These are phyloP conservation scores for Saccharomyces hybrid DNA, from an alignment of 1,139 yeast genomes.

Conservation along the genomic window DNA sequence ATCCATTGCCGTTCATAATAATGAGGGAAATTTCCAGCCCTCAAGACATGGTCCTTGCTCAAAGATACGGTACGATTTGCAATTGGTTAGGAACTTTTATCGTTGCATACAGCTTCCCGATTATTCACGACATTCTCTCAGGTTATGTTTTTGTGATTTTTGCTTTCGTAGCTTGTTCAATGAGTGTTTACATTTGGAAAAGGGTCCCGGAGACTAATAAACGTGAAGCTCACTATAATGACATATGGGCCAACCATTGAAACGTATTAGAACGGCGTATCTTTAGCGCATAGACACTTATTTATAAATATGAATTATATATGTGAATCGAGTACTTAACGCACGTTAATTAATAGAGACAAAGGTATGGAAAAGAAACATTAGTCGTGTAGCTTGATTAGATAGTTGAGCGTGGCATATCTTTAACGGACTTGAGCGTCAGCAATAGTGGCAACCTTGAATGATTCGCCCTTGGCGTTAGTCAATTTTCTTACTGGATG, in stretches of 20 bases:
- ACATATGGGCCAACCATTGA: conserved; percentile 19
- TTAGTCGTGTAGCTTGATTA: no score
- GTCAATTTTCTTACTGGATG: conserved; percentile 71
- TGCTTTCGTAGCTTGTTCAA: conserved; percentile 45
- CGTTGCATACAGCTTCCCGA: conserved; percentile 75
- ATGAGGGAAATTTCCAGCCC: conserved; percentile 81
- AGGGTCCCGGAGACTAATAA: conserved; percentile 72
- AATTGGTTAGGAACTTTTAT: conserved; percentile 86
- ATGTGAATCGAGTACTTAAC: background rate
- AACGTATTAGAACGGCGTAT: background rate
- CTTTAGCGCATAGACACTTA: background rate
- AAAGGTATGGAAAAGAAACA: no score
- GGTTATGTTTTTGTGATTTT: conserved; percentile 73
- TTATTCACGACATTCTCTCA: conserved; percentile 54
- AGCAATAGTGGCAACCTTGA: conserved; percentile 60
- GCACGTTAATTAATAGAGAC: background rate
- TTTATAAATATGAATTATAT: background rate
- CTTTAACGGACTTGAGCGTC: conserved; percentile 67
- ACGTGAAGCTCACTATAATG: conserved; percentile 32
- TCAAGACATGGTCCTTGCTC: conserved; percentile 76
- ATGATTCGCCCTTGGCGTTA: conserved; percentile 62
- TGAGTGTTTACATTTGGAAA: conserved; percentile 40
- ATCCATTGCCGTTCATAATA: conserved; percentile 86
- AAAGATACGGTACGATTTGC: conserved; percentile 82
- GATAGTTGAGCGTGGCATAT: background rate